Evolutionary conservation across 1,284 basidiomycete genomes (phyloP), one percentile per base, ranked within the genome.

Genomic region (Athelia sp.): DNA sequence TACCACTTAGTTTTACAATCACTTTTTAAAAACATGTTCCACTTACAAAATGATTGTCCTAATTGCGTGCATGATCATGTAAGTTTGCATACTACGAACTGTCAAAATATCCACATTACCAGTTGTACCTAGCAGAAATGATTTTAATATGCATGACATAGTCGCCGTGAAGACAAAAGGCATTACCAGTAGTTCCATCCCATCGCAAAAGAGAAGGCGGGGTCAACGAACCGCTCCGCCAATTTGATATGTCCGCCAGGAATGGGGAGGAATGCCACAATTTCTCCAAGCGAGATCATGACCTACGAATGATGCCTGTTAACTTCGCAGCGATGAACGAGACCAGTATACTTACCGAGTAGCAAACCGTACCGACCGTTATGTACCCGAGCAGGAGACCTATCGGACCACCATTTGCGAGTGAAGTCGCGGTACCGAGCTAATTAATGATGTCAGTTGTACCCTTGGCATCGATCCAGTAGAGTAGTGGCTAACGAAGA

Each of bases 41-140:
- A 88, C 85, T 3, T 90, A 89, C 19, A 91, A 72, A 50, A 89
- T 67, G 51, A 84, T 78, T 0, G 67, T 70, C 81, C 85, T 88
- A 58, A 83, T 86, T 85, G 73, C 68, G 69, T 72, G 50, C 9
- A 31, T 24, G 23, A 29, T n/a, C 54, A 45, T 36, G 14, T 22
- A 26, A 14, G 18, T 17, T 2, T 32, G 17, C 40, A 44, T 24
- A 6, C 15, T 8, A n/a, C 36, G n/a, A n/a, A 29, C 13, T 4
- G 19, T 40, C 15, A n/a, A n/a, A 40, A 40, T 17, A 11, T 9
- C 15, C 15, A 17, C 36, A 6, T 40, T n/a, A 40, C 36, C 36
- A 40, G 36, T 40, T 40, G n/a, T 40, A 40, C 36, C 36, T 40
- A 8, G 15, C 4, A n/a, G 26, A 29, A 29, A n/a, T n/a, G 9